Evolutionary conservation across 305 asterid genomes (phyloP), one percentile per base, ranked within the genome.

Genomic region (Solanum hybrid): DNA sequence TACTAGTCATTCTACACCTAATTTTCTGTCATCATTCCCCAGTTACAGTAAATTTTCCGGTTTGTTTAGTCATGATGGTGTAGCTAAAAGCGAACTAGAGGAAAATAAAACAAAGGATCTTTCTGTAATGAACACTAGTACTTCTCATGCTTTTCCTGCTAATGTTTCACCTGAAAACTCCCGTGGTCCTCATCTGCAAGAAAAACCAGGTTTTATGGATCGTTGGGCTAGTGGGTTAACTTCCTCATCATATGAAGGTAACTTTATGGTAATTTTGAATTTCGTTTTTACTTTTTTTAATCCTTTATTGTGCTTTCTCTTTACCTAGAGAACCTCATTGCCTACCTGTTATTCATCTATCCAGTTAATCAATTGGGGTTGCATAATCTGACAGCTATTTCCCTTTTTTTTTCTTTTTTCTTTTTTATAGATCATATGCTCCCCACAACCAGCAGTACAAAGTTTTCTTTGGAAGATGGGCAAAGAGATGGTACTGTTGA

Each of bases 211-310:
- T 91, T 93, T 91, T 92, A 89, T 89, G 86, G 91, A 92, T 66
- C 93, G 56, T 40, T 89, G 89, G 88, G 92, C 86, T 91, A 92
- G 90, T 91, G 92, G 89, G 85, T 87, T 88, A n/a, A 79, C 91
- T 14, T 90, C 93, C 86, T 90, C 97, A 88, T 90, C 93, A 75
- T 93, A 90, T 90, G 94, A 87, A 93, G 98, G 99, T 96, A 94
- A 90, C 76, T 86, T 79, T 80, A 87, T 79, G 80, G 80, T 84
- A 26, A 27, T 78, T n/a, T 66, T 27, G 26, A 35, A 80, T 85
- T 85, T 24, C 10, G 14, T 34, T 71, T 42, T 42, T 42, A 42
- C 87, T 1, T 85, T n/a, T 80, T 79, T 84, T 91, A 51, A 85
- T 87, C 79, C 87, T 76, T 88, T 88, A 56, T 20, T 85, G 9